phyloP scores from a whole-genome alignment of 352 stramenopile genomes.

The Pythium vanterpoolii region DNA sequence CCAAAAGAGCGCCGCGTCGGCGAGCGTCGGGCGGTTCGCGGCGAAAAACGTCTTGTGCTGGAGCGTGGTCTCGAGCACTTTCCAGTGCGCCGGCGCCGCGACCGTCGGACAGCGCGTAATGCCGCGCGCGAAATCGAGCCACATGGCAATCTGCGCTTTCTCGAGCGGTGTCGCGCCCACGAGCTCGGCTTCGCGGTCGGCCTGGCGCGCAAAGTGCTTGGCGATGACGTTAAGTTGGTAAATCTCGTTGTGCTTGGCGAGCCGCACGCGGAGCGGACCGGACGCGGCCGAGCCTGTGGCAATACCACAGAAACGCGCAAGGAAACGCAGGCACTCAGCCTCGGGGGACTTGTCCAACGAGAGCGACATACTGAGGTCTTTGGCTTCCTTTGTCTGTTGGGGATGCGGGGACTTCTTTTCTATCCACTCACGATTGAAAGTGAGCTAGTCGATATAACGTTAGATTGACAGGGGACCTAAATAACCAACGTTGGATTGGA shows the following conservation, averaged over 20 bases:
- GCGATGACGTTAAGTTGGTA: slow-evolving; percentile 73
- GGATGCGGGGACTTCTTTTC: no score
- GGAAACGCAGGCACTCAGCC: slow-evolving; percentile 76
- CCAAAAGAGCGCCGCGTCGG: slow-evolving; percentile 78
- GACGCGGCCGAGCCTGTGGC: slow-evolving; percentile 67
- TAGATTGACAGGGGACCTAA: not conserved
- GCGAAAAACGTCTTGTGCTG: slow-evolving; percentile 62
- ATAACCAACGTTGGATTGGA: slow-evolving; percentile 19
- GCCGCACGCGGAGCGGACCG: slow-evolving; percentile 66
- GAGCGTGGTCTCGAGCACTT: slow-evolving; percentile 57
- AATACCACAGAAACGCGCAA: slow-evolving; percentile 78
- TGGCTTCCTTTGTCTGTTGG: no score
- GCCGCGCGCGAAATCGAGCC: slow-evolving; percentile 59
- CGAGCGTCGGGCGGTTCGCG: slow-evolving; percentile 69
- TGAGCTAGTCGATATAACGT: slow-evolving; percentile 13
- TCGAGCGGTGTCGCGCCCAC: slow-evolving; percentile 57
- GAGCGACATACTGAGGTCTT: slow-evolving; percentile 52
- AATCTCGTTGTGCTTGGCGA: slow-evolving; percentile 69
- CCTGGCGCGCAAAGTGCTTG: slow-evolving; percentile 69
- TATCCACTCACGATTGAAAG: not conserved
- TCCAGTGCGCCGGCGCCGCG: slow-evolving; percentile 47
- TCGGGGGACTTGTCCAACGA: slow-evolving; percentile 75
- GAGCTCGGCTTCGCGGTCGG: slow-evolving; percentile 71
- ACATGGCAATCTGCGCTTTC: slow-evolving; percentile 73
- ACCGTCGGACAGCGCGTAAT: slow-evolving; percentile 38